A percentile compares a stretch with the other conserved stretches of the same genome.
Conservation (phyloP, 768 basidiomycete species). For the Lactarius deliciosus region DNA sequence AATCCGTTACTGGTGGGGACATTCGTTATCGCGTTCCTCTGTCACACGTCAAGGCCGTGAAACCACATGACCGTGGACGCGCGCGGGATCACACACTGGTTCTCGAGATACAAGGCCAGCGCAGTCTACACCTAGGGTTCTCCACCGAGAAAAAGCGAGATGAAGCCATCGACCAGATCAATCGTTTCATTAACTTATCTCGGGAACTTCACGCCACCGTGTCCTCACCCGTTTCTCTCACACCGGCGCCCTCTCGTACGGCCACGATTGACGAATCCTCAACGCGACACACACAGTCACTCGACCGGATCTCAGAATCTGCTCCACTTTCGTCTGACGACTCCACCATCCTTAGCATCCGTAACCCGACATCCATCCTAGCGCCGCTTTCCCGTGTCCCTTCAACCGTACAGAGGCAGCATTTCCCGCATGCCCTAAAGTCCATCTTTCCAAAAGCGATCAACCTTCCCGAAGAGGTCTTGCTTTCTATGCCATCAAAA, state of each 20-base stretch:
- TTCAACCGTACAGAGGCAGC: constrained; percentile 35
- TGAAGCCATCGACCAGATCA: constrained; percentile 18
- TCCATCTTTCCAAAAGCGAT: constrained; percentile 47
- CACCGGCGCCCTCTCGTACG: neutral
- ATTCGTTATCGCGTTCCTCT: constrained; percentile 27
- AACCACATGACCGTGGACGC: constrained; percentile 7
- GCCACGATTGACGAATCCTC: constrained; percentile 1
- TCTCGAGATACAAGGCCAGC: constrained; percentile 21
- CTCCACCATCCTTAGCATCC: neutral
- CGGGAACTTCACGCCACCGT: neutral
- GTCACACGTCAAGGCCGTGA: constrained; percentile 17
- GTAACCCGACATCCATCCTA: constrained; percentile 41
- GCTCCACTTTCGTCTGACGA: neutral
- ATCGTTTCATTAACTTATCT: constrained; percentile 15
- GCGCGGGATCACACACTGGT: constrained; percentile 16
- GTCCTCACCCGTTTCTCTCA: constrained; percentile 5
- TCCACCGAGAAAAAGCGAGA: constrained; percentile 22
- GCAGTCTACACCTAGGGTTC: constrained; percentile 22
- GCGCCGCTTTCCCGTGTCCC: constrained; percentile 48
- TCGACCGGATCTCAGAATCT: constrained; percentile 7
- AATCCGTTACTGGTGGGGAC: constrained; percentile 21
- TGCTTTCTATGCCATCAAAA: constrained; percentile 38
- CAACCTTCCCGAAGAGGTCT: constrained; percentile 44
- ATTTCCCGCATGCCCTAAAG: constrained; percentile 36
- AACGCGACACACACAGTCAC: neutral